Evolutionary conservation across 2,329 filamentous ascomycete species (phyloP), one percentile per base, ranked within the genome.

Genomic region (Keithomyces neogunnii): DNA sequence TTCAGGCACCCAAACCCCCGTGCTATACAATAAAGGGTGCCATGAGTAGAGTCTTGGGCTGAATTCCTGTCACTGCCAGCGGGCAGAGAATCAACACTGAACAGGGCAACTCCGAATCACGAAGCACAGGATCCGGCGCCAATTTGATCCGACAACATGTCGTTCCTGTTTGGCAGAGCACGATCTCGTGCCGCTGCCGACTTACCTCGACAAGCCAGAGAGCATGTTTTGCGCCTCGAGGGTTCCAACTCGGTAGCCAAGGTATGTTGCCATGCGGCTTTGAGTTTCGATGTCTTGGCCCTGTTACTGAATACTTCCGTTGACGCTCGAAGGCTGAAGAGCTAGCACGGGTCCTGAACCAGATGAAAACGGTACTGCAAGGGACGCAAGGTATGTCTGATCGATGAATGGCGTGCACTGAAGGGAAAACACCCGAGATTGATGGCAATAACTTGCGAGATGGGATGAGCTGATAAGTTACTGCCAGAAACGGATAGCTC

Each of bases 301-400:
- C 56, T 48, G 50, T 8, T 26, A 39, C 11, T 51, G 53, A 48
- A 57, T 59, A 53, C 55, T 56, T 43, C 51, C 55, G 19, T 44
- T 11, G 8, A 44, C 11, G 4, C 40, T 29, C 40, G 3, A 44
- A 96, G 90, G 80, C 85, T 55, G 92, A 97, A 65, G 91, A 96
- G 64, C 77, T 95, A 56, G 86, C 89, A 47, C 89, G 89, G 65
- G 85, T 91, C 59, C 79, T 99, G 56, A 78, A 80, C 49, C 88
- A 95, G 68, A 95, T 97, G 85, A 97, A 97, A 69, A 74, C 90
- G 56, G 83, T 93, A 53, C 81, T 99, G 11, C 92, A 97, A 75
- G 93, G 92, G 58, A 96, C 90, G 54, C 88, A 89, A 70, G 90
- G 90, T 95, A 77, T 53, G 70, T 63, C 28, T 29, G n/a, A 8